phyloP scores from a whole-genome alignment of 352 stramenopile genomes.

The Pythium rishiriense region DNA sequence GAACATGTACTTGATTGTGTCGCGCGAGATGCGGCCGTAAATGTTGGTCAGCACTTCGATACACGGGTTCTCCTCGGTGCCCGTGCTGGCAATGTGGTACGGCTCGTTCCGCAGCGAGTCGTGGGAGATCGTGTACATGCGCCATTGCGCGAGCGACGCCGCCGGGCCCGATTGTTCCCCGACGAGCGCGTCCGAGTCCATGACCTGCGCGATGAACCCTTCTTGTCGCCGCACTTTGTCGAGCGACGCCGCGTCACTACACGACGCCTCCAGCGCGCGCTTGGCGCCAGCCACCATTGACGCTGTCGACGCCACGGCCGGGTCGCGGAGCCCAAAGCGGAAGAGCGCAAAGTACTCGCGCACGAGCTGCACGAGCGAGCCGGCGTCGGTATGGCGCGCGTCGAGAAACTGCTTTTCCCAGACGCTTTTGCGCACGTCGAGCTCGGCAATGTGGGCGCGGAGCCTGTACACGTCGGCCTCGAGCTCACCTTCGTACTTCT shows the following conservation, averaged over 20 bases:
- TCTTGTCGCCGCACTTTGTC: conserved; percentile 23
- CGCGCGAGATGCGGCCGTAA: conserved; percentile 12
- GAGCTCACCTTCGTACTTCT: conserved; percentile 28
- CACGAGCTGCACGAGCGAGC: conserved; percentile 22
- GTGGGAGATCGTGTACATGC: conserved; percentile 29
- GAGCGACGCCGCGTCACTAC: conserved; percentile 30
- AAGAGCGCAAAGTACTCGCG: conserved; percentile 30
- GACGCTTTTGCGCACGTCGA: conserved; percentile 16
- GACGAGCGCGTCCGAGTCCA: conserved; percentile 21
- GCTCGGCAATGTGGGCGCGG: conserved; percentile 20
- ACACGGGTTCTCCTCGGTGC: conserved; percentile 20
- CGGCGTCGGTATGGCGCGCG: conserved; percentile 12
- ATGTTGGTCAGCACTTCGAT: conserved; percentile 23
- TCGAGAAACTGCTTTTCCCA: conserved; percentile 24
- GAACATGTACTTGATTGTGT: conserved; percentile 28
- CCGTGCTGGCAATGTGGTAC: conserved; percentile 30
- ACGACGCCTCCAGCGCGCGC: conserved; percentile 22
- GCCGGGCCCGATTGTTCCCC: conserved; percentile 20
- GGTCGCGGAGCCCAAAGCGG: conserved; percentile 16
- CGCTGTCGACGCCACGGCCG: neutral
- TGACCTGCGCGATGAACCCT: conserved; percentile 23
- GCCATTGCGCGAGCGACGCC: conserved; percentile 30
- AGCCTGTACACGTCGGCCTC: conserved; percentile 26
- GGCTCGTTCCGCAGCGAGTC: conserved; percentile 39
- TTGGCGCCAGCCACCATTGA: conserved; percentile 15